phyloP scores from a whole-genome alignment of 805 yeast genomes.

The Clavispora vitiphila region DNA sequence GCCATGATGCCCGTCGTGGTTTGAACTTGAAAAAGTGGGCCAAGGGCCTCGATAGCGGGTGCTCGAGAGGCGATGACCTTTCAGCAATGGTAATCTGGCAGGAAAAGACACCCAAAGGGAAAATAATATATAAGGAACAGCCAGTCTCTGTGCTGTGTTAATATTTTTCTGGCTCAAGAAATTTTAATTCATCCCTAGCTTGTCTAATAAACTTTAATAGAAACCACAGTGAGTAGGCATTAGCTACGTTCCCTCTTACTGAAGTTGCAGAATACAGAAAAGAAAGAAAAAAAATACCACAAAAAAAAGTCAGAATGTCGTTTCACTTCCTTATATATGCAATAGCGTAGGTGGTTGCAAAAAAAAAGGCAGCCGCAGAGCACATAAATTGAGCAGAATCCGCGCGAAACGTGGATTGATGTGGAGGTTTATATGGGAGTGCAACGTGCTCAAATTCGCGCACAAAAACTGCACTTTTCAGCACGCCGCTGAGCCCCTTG shows the following conservation, averaged over 20 bases:
- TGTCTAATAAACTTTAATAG: no score
- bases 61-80: conserved; percentile 69
- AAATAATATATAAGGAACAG: conserved; percentile 7
- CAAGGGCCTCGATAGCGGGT: conserved; percentile 78
- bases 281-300: no score
- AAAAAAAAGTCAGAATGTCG: background rate
- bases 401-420: background rate
- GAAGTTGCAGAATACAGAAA: no score
- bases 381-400: background rate
- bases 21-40: conserved; percentile 59
- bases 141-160: conserved; percentile 11
- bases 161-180: background rate
- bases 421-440: background rate
- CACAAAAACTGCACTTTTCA: background rate
- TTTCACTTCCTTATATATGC: background rate
- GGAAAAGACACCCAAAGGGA: conserved; percentile 6
- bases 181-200: no score
- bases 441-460: background rate
- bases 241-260: no score
- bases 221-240: no score
- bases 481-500: background rate
- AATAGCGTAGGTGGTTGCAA: background rate
- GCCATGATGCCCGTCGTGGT: conserved; percentile 85
- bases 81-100: conserved; percentile 53
- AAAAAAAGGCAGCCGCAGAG: background rate